Evolutionary conservation across 805 yeast species (phyloP), one percentile per base, ranked within the genome.

Genomic region (Ogataea populi-albae): DNA sequence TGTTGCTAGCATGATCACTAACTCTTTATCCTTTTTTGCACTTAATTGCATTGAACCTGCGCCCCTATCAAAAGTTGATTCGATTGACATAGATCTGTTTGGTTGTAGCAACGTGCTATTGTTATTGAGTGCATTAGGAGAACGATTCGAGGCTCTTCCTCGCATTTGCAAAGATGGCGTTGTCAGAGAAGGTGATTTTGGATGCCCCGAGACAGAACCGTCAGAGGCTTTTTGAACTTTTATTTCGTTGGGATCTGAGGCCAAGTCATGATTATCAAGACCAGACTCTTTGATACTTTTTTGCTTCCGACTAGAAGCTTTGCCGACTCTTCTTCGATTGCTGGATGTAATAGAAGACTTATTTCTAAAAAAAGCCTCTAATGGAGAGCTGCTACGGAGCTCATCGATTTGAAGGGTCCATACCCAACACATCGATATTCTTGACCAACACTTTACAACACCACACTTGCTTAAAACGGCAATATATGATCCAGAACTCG

Each of bases 291-390:
- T n/a, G n/a, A n/a, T n/a, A n/a, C n/a, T n/a, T n/a, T n/a, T n/a
- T n/a, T 37, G 17, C 33, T 39, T 34, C 54, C 42, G 7, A 51
- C 32, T 5, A 44, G 37, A 22, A 49, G 20, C 22, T 47, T 49
- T n/a, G 11, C 39, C 33, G 15, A 37, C 22, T 27, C 45, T 50
- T 41, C 57, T 65, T 36, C 66, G 58, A 37, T 56, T 57, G 26
- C 57, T 41, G 32, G 66, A 65, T 0, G 74, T 72, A 3, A 32
- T 25, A 7, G 61, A 64, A 0, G 83, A 76, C 39, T 65, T 71
- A 37, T 65, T 70, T 41, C 88, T 66, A 60, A 79, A 81, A 48
- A 79, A 81, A 0, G 80, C 61, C 38, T 77, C 83, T 32, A 79
- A 57, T 5, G 79, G 74, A 5, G 56, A 55, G 33, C 40, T 43